These are phyloP conservation scores for Rhododendron ferrugineum DNA, from an alignment of 148 eudicot species.

Conservation along the genomic window DNA sequence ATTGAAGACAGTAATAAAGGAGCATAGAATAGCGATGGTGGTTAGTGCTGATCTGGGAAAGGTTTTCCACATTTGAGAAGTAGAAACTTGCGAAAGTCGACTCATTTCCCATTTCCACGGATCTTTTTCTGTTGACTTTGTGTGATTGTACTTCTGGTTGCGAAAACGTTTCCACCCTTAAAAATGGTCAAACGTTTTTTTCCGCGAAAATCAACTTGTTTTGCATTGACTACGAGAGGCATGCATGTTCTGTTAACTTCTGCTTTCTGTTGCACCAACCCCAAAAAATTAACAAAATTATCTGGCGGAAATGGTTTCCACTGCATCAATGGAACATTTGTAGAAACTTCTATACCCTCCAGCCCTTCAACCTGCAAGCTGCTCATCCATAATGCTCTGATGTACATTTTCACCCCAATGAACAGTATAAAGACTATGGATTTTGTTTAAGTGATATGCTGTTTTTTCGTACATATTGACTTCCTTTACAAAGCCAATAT, in stretches of 20 bases:
- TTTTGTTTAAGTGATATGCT: neutral
- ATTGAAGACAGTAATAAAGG: neutral
- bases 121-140: neutral
- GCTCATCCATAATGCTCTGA: neutral
- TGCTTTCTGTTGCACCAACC: neutral
- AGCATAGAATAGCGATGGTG: neutral
- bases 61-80: neutral
- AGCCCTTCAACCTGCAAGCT: neutral
- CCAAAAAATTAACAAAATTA: neutral
- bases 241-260: neutral
- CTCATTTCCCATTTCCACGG: neutral
- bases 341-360: neutral
- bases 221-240: neutral
- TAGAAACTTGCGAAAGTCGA: neutral
- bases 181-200: neutral
- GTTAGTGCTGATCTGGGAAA: neutral
- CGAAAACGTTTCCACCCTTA: neutral
- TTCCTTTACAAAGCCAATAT: neutral
- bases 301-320: neutral
- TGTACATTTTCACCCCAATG: neutral
- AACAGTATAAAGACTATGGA: neutral
- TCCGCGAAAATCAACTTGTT: neutral
- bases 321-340: neutral
- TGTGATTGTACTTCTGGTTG: neutral
- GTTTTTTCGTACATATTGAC: neutral